Evolutionary conservation across 441 rosid genomes (phyloP).

Genomic region (Bocquillonia castaneifolia): DNA sequence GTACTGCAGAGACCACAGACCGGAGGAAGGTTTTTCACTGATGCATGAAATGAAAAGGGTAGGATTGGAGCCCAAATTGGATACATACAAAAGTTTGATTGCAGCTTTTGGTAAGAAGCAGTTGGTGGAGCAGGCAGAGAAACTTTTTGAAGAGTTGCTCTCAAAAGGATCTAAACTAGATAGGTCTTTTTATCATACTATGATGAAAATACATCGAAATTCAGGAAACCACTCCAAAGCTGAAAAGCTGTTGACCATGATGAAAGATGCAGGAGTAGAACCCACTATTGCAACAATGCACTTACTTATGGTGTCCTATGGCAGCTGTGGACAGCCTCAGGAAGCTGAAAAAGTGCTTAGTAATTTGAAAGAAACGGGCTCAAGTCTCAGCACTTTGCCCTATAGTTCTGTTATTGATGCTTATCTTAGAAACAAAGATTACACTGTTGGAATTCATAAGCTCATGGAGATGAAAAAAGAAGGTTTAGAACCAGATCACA

Average conservation of each 20-base stretch:
- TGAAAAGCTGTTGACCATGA: slow-evolving; percentile 56
- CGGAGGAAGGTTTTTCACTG: slow-evolving; percentile 75
- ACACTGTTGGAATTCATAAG: slow-evolving; percentile 61
- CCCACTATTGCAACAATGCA: slow-evolving; percentile 88
- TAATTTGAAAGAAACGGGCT: slow-evolving; percentile 61
- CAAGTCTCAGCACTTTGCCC: slow-evolving; percentile 64
- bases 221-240: slow-evolving; percentile 72
- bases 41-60: slow-evolving; percentile 71
- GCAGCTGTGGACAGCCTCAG: slow-evolving; percentile 79
- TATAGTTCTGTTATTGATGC: slow-evolving; percentile 89
- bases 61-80: slow-evolving; percentile 72
- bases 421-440: slow-evolving; percentile 70
- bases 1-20: slow-evolving; percentile 86
- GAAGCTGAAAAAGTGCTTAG: slow-evolving; percentile 81
- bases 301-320: slow-evolving; percentile 87
- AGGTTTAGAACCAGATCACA: slow-evolving; percentile 77
- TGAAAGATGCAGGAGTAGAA: slow-evolving; percentile 80
- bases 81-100: slow-evolving; percentile 88
- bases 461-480: slow-evolving; percentile 68
- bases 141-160: slow-evolving; percentile 58
- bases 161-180: slow-evolving; percentile 69
- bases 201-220: slow-evolving; percentile 85
- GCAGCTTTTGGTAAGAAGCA: slow-evolving; percentile 79
- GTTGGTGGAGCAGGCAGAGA: slow-evolving; percentile 67
- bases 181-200: slow-evolving; percentile 81